phyloP scores from a whole-genome alignment of 495 filamentous ascomycete genomes.

The Sordaria brevicollis region DNA sequence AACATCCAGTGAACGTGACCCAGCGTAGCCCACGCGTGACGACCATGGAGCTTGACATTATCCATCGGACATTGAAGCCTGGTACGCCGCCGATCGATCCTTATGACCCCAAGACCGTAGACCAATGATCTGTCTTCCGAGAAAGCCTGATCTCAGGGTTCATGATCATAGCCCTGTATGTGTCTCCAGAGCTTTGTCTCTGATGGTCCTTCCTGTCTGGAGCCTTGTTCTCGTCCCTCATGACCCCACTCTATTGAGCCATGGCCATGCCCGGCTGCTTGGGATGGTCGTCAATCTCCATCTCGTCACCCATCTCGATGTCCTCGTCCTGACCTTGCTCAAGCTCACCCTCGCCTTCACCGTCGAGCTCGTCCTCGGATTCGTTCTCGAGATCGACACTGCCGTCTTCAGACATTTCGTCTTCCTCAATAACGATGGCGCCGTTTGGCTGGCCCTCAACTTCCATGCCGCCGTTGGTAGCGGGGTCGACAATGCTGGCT shows the following conservation, averaged over 20 bases:
- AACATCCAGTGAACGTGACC: background rate
- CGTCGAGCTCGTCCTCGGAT: conserved; percentile 70
- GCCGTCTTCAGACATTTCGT: conserved; percentile 77
- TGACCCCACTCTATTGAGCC: background rate
- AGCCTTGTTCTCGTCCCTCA: background rate
- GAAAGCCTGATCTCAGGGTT: background rate
- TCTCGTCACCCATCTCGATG: conserved; percentile 77
- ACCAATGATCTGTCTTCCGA: background rate
- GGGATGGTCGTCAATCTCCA: conserved; percentile 5
- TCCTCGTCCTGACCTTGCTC: conserved; percentile 50
- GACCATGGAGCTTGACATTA: background rate
- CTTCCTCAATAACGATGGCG: conserved; percentile 44
- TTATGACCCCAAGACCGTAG: background rate
- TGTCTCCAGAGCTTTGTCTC: background rate
- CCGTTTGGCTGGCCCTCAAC: conserved; percentile 27
- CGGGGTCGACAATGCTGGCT: conserved; percentile 32
- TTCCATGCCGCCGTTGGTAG: conserved; percentile 43
- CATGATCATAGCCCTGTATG: background rate
- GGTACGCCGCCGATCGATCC: background rate
- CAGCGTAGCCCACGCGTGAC: too few species aligned
- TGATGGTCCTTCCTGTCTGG: background rate
- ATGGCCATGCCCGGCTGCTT: conserved; percentile 3
- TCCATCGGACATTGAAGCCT: background rate
- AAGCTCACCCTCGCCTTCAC: conserved; percentile 67
- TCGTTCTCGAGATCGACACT: conserved; percentile 96